phyloP scores from a whole-genome alignment of 805 yeast species.

The Ogataea salicorniae region DNA sequence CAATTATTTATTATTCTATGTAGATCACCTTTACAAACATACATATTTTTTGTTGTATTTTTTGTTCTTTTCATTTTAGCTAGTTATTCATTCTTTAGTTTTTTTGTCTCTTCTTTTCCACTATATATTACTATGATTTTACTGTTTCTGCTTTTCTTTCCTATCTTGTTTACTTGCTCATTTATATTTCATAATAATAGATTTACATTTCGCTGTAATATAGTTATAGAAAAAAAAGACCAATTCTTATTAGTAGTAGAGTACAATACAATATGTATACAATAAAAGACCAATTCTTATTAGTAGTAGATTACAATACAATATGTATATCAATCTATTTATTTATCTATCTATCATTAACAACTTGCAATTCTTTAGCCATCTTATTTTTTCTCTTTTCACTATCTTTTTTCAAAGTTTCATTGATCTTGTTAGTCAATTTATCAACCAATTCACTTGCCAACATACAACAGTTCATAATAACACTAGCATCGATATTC shows the following conservation, averaged over 20 bases:
- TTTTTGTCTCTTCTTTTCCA: not conserved
- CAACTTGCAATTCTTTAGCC: conserved; percentile 28
- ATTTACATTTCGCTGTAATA: no score
- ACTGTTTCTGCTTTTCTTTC: no score
- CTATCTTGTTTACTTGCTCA: no score
- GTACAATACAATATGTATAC: not conserved
- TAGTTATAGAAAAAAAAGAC: no score
- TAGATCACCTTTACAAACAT: no score
- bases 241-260: not conserved
- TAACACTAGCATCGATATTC: conserved; percentile 64
- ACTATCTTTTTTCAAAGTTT: conserved; percentile 50
- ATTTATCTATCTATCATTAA: conserved; percentile 24
- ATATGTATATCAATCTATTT: not conserved
- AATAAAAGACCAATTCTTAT: not conserved
- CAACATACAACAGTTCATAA: conserved; percentile 62
- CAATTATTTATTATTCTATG: no score
- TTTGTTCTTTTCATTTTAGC: not conserved
- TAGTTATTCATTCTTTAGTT: not conserved
- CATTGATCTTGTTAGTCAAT: conserved; percentile 60
- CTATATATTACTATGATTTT: not conserved
- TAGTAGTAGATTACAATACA: not conserved
- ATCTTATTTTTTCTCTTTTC: conserved; percentile 15
- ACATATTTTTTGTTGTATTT: no score
- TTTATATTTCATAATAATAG: no score
- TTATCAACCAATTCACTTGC: conserved; percentile 61